Evolutionary conservation across 1,284 basidiomycete species (phyloP).

Genomic region (Porodaedalea pini): DNA sequence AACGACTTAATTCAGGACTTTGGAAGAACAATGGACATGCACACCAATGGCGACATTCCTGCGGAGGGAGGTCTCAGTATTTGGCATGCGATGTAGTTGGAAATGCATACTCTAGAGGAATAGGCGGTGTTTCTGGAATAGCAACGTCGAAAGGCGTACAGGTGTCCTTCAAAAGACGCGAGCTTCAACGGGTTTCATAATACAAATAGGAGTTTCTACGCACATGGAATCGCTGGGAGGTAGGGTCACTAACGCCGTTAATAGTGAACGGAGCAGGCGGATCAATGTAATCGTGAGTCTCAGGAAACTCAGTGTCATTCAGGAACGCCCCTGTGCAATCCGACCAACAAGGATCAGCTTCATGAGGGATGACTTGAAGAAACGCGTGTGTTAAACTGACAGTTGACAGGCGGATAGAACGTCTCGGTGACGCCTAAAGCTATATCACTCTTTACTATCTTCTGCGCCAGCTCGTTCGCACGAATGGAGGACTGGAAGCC

Average conservation of each 20-base stretch:
- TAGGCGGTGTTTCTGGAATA: slow-evolving; percentile 50
- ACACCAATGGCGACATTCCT: slow-evolving; percentile 55
- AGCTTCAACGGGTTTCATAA: not conserved
- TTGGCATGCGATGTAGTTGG: not conserved
- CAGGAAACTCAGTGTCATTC: slow-evolving; percentile 47
- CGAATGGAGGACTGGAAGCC: slow-evolving; percentile 53
- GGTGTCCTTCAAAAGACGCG: slow-evolving; percentile 29
- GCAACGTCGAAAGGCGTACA: slow-evolving; percentile 39
- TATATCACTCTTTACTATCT: slow-evolving; percentile 51
- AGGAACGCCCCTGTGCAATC: slow-evolving; percentile 45
- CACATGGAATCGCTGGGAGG: slow-evolving; percentile 56
- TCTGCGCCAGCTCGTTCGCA: slow-evolving; percentile 53
- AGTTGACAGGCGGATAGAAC: slow-evolving; percentile 50
- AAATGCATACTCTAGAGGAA: slow-evolving; percentile 43
- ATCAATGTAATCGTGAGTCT: slow-evolving; percentile 45
- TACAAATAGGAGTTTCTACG: slow-evolving; percentile 20
- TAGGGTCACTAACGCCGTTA: slow-evolving; percentile 48
- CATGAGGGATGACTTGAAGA: not conserved
- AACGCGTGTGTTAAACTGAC: slow-evolving; percentile 35
- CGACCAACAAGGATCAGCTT: not conserved
- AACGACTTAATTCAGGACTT: slow-evolving; percentile 24
- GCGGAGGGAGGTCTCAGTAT: not conserved
- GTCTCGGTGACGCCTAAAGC: slow-evolving; percentile 37
- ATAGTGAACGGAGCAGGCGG: slow-evolving; percentile 44
- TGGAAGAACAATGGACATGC: slow-evolving; percentile 14